phyloP scores from a whole-genome alignment of 805 yeast genomes.

The Starmerella vaccinii region DNA sequence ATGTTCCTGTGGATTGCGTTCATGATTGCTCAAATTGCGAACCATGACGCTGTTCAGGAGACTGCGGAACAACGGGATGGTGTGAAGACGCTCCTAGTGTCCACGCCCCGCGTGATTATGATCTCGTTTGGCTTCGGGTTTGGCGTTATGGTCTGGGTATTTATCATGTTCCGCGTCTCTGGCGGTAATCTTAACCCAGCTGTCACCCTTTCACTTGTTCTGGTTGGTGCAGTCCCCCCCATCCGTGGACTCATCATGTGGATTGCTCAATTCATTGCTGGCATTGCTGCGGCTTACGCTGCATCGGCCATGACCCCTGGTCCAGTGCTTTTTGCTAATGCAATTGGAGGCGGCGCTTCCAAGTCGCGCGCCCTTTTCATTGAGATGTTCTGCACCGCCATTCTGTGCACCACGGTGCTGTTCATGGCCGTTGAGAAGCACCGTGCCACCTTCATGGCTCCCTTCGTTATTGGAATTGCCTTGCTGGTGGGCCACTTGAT shows the following conservation, averaged over 20 bases:
- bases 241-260: conserved; percentile 5
- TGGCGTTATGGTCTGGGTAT: conserved; percentile 8
- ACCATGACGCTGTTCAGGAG: neutral
- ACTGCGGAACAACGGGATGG: neutral
- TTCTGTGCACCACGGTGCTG: conserved; percentile 2
- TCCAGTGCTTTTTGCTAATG: conserved; percentile 2
- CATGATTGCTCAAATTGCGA: conserved; percentile 5
- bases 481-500: conserved; percentile 4
- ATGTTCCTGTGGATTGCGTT: conserved; percentile 7
- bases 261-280: conserved; percentile 3
- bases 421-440: conserved; percentile 8
- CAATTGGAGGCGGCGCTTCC: conserved; percentile 3
- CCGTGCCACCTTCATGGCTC: conserved; percentile 5
- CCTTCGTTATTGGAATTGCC: conserved; percentile 4
- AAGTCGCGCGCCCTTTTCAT: conserved; percentile 4
- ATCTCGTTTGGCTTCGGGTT: conserved; percentile 3
- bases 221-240: conserved; percentile 1
- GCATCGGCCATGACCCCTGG: conserved; percentile 5
- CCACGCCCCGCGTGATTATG: conserved; percentile 4
- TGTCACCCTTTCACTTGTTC: conserved; percentile 5
- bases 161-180: conserved; percentile 6
- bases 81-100: neutral
- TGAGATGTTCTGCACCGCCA: conserved; percentile 3
- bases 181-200: conserved; percentile 5
- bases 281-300: conserved; percentile 6